A percentile compares a stretch with the other conserved stretches of the same genome.
These are phyloP conservation scores for Xylaria longipes DNA, from an alignment of 495 filamentous ascomycete species.

Conservation along the genomic window DNA sequence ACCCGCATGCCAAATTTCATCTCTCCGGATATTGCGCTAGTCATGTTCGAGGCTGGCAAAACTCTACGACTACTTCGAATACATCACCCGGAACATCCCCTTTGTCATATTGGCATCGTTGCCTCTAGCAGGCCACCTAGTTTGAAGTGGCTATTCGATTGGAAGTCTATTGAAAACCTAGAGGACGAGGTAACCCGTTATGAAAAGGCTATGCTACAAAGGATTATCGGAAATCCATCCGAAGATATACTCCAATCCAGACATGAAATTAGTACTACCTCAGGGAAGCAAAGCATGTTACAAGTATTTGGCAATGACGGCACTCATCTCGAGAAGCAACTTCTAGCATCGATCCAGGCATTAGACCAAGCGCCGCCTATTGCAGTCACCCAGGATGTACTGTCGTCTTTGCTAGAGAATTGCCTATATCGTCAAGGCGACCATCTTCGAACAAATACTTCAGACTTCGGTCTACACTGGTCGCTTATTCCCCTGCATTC, in stretches of 20 bases:
- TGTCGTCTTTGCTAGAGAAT: slow-evolving; percentile 40
- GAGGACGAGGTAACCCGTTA: slow-evolving; percentile 68
- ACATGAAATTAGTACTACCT: slow-evolving; percentile 2
- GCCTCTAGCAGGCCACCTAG: slow-evolving; percentile 56
- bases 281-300: slow-evolving; percentile 30
- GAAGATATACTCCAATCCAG: not conserved
- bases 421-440: slow-evolving; percentile 30
- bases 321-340: slow-evolving; percentile 53
- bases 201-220: slow-evolving; percentile 57
- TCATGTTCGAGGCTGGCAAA: slow-evolving; percentile 78
- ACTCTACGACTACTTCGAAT: slow-evolving; percentile 75
- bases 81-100: slow-evolving; percentile 79
- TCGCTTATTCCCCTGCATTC: slow-evolving; percentile 75
- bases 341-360: slow-evolving; percentile 58
- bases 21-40: slow-evolving; percentile 64
- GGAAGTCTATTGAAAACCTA: slow-evolving; percentile 72
- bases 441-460: slow-evolving; percentile 17
- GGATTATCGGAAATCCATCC: not conserved
- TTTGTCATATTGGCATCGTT: slow-evolving; percentile 60
- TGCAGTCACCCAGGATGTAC: slow-evolving; percentile 35
- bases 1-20: slow-evolving; percentile 72
- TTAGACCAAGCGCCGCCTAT: slow-evolving; percentile 44
- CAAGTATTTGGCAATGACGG: slow-evolving; percentile 57
- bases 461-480: slow-evolving; percentile 70
- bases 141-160: slow-evolving; percentile 77